Conservation (phyloP, 306 rosid genomes). For the Quercus suber region DNA sequence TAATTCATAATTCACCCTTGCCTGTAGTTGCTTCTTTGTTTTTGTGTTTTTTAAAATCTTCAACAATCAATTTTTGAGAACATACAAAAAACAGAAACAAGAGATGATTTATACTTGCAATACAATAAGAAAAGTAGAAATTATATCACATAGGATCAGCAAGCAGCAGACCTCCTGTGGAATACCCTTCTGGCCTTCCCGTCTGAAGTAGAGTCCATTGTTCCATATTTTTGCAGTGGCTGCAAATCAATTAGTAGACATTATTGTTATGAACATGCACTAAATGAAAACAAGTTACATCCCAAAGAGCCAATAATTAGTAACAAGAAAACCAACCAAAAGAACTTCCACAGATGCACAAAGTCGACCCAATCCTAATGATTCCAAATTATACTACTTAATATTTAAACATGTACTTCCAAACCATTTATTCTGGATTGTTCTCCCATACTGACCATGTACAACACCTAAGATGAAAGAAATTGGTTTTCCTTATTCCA, state of each 20-base stretch:
- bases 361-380: neutral
- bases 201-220: conserved; percentile 66
- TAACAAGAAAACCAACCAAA: neutral
- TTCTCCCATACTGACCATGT: conserved; percentile 5
- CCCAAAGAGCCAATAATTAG: neutral
- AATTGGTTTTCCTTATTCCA: neutral
- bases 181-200: conserved; percentile 46
- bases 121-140: neutral
- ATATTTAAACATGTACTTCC: neutral
- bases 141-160: neutral
- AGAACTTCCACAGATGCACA: neutral
- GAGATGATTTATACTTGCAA: neutral
- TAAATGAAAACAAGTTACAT: neutral
- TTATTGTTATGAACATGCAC: neutral
- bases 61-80: neutral
- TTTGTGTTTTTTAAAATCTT: neutral
- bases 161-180: conserved; percentile 61
- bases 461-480: neutral
- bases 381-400: neutral
- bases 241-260: conserved; percentile 38
- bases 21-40: neutral
- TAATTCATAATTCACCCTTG: neutral
- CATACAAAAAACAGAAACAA: neutral
- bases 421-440: neutral
- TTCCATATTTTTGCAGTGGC: conserved; percentile 67